Base-by-base conservation (phyloP, 2,329 filamentous ascomycete species). In the Botrytis medusae region DNA sequence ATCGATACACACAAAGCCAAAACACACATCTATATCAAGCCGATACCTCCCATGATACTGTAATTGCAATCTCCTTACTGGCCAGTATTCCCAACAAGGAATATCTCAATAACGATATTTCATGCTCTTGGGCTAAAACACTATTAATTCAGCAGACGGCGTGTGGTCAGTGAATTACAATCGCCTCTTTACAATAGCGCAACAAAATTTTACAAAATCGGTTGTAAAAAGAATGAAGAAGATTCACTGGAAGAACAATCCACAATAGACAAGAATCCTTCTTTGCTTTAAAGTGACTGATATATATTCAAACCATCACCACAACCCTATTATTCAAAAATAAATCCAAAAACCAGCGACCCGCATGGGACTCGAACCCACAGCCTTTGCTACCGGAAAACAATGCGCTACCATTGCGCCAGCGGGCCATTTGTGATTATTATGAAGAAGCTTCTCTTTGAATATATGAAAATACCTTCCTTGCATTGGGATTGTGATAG, bases 341-440 rank as follows among this genome's bases (percentile, higher is more conserved):
- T 0, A 54, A 54, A 51, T 51, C 10, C 3, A 14, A 29, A 29
- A 54, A 14, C 51, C n/a, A 54, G n/a, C 51, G 51, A 57, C 51
- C n/a, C 51, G 51, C 51, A 57, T 57, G 51, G 51, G 51, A 29
- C 51, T 57, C 51, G 51, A 57, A 57, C 51, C 51, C 51, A 57
- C 51, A 32, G 51, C 51, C 51, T 57, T 57, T 57, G 51, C 51
- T 57, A 57, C 51, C 51, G 51, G 51, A 57, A 57, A 57, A n/a
- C 51, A 57, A 57, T 57, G 51, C 51, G 51, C 51, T 57, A 57
- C 51, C 51, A 57, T 57, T 57, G 51, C 51, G 51, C 51, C 51
- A 57, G 51, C 51, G 51, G 51, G 51, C 51, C 14, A 57, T 29
- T 29, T 18, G 9, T 57, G 10, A 32, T 29, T 9, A 57, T 54